Evolutionary conservation across 2,329 filamentous ascomycete genomes (phyloP), one percentile per base, ranked within the genome.

Genomic region (Fusarium praegraminearum): DNA sequence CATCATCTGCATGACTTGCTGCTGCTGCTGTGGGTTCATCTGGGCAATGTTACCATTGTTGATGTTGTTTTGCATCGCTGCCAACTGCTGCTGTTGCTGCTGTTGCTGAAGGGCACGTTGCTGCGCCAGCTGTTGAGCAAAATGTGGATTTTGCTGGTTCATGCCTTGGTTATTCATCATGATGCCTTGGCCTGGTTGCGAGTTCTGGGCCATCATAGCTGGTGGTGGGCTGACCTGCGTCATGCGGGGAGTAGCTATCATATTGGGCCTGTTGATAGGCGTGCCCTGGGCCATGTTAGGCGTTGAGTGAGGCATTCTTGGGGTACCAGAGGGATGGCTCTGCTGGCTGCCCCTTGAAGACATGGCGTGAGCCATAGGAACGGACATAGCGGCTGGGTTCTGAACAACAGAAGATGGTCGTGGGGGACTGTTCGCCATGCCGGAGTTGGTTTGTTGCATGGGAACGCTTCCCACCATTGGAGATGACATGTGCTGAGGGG

Each of bases 401-500:
- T 90, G 89, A 5, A 89, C 87, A 7, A 89, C 89, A 18, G 90
- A 92, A 1, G 89, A 82, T 18, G 91, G 89, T 45, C 90, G 84
- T 20, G 89, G 83, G 28, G 91, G 91, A 73, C 90, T 93, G 53
- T 84, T 88, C 22, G 89, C 89, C 84, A 92, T 90, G 71, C 85
- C 90, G 2, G 90, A 91, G 50, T 86, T 88, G 30, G 88, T 89
- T 36, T 85, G 84, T 66, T 90, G 87, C 89, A 91, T 91, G 1
- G 87, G 81, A 28, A 86, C 86, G 36, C 85, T 85, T 44, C 83
- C 83, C n/a, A 88, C 85, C 83, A 88, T 89, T 11, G 89, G 89
- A 2, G 89, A 91, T 7, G 89, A 90, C 80, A 87, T 86, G 59
- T 86, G 87, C 58, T 89, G 87, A 15, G 89, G 89, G 2, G 89